These are phyloP conservation scores for Rubia tinctorum DNA, from an alignment of 305 asterid genomes.

Conservation along the genomic window DNA sequence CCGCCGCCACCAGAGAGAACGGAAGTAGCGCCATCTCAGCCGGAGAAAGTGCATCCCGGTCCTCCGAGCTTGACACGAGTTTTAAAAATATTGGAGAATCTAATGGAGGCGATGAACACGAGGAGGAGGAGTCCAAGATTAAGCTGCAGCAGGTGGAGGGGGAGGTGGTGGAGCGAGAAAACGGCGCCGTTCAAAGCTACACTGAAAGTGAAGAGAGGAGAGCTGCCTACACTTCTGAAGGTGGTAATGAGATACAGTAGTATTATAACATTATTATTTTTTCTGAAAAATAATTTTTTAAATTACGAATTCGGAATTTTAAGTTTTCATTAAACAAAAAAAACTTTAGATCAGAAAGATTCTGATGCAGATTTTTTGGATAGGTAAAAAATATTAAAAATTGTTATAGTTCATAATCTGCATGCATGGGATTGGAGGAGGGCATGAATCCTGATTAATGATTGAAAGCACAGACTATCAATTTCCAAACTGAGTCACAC, in stretches of 20 bases:
- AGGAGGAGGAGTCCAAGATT: neutral
- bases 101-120: neutral
- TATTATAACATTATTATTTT: too few relatives aligned
- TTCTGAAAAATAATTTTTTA: too few relatives aligned
- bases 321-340: too few relatives aligned
- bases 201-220: neutral
- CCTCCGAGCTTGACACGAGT: neutral
- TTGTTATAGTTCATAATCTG: too few relatives aligned
- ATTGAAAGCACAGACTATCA: neutral
- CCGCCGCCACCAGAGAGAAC: neutral
- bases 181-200: neutral
- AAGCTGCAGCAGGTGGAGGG: neutral
- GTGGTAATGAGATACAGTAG: too few relatives aligned
- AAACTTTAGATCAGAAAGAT: too few relatives aligned
- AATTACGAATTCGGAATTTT: too few relatives aligned
- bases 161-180: neutral
- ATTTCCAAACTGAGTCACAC: neutral
- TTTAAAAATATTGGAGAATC: neutral
- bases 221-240: neutral
- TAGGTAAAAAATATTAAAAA: too few relatives aligned
- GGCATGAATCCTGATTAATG: neutral
- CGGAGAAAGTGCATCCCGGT: neutral
- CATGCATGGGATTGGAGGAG: neutral
- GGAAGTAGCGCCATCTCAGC: neutral
- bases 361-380: too few relatives aligned